Evolutionary conservation across 1,139 yeast species (phyloP), one percentile per base, ranked within the genome.

Genomic region (Zygosaccharomyces pseudobailii): DNA sequence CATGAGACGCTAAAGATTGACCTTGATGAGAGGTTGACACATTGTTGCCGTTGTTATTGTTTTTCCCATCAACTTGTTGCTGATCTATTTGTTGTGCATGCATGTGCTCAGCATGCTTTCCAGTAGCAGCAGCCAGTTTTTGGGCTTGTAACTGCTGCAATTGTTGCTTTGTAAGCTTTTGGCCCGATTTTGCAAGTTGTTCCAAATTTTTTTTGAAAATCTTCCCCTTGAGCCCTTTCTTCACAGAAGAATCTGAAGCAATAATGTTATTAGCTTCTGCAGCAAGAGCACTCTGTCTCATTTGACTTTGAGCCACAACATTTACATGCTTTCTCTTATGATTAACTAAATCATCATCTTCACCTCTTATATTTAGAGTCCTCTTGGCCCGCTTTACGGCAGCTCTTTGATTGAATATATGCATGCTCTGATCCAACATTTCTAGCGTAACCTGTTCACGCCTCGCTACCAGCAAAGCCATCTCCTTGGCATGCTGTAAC

Each of bases 291-390:
- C 43, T 52, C 49, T 44, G 50, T 41, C 44, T 38, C 40, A 52
- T 61, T 39, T 54, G 60, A 37, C 54, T 55, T 25, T 61, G 51
- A 27, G 76, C 66, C 67, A 62, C 47, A 3, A 61, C 52, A 36
- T 55, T 52, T 5, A 55, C 39, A 32, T 81, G 84, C 71, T 80
- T 84, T 66, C 85, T 82, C 70, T 87, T 88, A 61, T 85, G 92
- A 9, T 90, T 82, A 49, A 84, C 76, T 56, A 87, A 75, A 54
- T 86, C 85, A 51, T 87, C 89, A 57, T 92, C 97, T 57, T 87
- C 96, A 34, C 90, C 95, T 57, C 79, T 79, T 50, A 87, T 77
- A 31, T 87, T 87, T 41, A 87, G 74, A 20, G 78, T 74, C 52
- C 97, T 78, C 66, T 90, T 90, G 56, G 85, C 70, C 13, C 71